Conservation (phyloP, 768 basidiomycete species). For the Tulasnella calospora region DNA sequence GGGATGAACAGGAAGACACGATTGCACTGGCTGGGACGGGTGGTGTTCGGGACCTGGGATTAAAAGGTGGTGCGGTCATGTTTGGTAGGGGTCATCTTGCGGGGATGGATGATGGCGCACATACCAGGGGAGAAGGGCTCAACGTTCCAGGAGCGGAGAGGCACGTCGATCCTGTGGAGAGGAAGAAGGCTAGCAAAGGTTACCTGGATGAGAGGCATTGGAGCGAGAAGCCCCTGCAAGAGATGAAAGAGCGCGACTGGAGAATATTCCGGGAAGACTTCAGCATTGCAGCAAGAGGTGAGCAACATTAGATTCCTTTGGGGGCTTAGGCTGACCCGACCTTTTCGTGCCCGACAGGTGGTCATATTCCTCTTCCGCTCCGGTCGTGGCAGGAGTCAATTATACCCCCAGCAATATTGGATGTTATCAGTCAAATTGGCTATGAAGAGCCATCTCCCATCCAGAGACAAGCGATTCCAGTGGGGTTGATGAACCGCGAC, state of each 20-base stretch:
- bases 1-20: slow-evolving; percentile 96
- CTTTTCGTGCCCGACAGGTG: slow-evolving; percentile 49
- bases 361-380: slow-evolving; percentile 87
- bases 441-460: slow-evolving; percentile 97
- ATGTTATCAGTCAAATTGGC: slow-evolving; percentile 83
- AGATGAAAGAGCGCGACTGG: slow-evolving; percentile 99
- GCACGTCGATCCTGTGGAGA: slow-evolving; percentile 76
- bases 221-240: slow-evolving; percentile 85
- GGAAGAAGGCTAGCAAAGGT: slow-evolving; percentile 70
- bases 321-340: not conserved
- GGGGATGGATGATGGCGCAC: slow-evolving; percentile 72
- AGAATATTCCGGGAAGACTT: slow-evolving; percentile 98
- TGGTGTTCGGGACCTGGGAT: slow-evolving; percentile 19
- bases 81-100: slow-evolving; percentile 80
- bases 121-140: slow-evolving; percentile 19
- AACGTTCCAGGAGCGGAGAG: slow-evolving; percentile 25
- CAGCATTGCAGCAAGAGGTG: slow-evolving; percentile 88
- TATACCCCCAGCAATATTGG: slow-evolving; percentile 73
- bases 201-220: slow-evolving; percentile 94
- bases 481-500: slow-evolving; percentile 92
- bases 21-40: slow-evolving; percentile 39
- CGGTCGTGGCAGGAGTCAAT: slow-evolving; percentile 86
- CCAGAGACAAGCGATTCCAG: slow-evolving; percentile 98
- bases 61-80: slow-evolving; percentile 63
- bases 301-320: slow-evolving; percentile 29